Base-by-base conservation (phyloP, 176 grass and related monocot species). In the Thinopyrum elongatum region DNA sequence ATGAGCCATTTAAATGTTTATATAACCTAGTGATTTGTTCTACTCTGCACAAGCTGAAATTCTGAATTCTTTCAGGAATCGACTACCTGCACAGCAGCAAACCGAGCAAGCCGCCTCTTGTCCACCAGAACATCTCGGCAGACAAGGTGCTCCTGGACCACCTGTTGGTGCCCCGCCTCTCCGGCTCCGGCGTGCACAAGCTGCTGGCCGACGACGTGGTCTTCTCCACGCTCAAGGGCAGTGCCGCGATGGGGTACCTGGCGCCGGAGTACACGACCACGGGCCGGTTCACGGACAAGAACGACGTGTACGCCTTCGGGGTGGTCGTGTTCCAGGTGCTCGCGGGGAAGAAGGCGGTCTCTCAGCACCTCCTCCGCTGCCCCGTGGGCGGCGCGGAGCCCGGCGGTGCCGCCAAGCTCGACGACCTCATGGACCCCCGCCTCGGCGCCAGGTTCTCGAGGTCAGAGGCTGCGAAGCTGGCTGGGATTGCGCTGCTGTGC, bases 191-290 rank as follows among this genome's bases (percentile, higher is more conserved):
- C 51, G 26, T 93, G 80, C 86, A 93, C 83, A 95, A 91, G 88
- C 87, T 95, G 66, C 77, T 95, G 23, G 93, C 93, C 6, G 88
- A 95, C 74, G 93, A 95, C 77, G 89, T 95, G 19, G 88, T 95
- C 55, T 95, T 95, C 89, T 93, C 93, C 16, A 46, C 88, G 10
- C 93, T 95, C 86, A 95, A 95, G 89, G 91, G 81, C 62, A 95
- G 93, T 75, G 93, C 93, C 27, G 91, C 91, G n/a, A 95, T 93
- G 93, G 93, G 93, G 0, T 95, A 95, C 83, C 71, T 95, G 27
- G 80, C 90, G 6, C 93, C 93, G 5, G 93, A 95, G 84, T 95
- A 95, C 84, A 93, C 91, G 6, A 89, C 90, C n/a, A 93, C 88
- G 7, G 93, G 93, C 25, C 86, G 91, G 65, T 95, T 89, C 91